These are phyloP conservation scores for Lotmaria passim DNA, from an alignment of 208 protist species.

Conservation along the genomic window DNA sequence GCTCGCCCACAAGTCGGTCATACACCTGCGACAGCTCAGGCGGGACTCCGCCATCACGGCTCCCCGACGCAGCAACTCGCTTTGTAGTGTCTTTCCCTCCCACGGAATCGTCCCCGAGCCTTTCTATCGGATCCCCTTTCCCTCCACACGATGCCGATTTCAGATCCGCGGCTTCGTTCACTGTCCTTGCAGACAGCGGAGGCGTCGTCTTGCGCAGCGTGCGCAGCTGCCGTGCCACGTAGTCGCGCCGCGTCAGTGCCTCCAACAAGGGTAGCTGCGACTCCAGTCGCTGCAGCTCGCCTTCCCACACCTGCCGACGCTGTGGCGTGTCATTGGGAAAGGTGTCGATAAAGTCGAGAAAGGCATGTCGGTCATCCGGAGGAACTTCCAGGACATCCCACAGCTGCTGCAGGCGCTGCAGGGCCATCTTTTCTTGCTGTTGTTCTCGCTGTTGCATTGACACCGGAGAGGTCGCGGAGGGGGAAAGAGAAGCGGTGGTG, in stretches of 20 bases:
- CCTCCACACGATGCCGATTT: not conserved
- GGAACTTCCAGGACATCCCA: constrained; percentile 66
- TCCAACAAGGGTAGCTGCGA: constrained; percentile 79
- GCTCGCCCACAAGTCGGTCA: constrained; percentile 45
- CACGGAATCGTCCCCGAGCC: not conserved
- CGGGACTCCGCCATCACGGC: not conserved
- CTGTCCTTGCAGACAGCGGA: not conserved
- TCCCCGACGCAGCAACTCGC: not conserved
- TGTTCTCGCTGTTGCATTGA: not conserved
- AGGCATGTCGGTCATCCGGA: constrained; percentile 37
- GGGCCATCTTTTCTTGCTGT: not conserved
- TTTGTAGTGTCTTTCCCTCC: not conserved
- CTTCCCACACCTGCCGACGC: not conserved
- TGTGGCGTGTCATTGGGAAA: not conserved
- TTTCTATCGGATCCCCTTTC: not conserved
- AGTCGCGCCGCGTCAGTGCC: constrained; percentile 68
- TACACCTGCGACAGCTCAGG: constrained; percentile 6
- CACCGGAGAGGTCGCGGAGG: not conserved
- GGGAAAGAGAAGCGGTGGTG: too few species aligned
- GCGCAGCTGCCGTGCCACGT: constrained; percentile 49
- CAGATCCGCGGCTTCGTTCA: constrained; percentile 1
- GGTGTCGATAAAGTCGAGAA: constrained; percentile 19
- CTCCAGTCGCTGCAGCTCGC: constrained; percentile 61
- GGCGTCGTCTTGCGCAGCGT: not conserved
- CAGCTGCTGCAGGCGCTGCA: constrained; percentile 46